Evolutionary conservation across 2,329 filamentous ascomycete species (phyloP).

Genomic region (Ophiostoma ulmi): DNA sequence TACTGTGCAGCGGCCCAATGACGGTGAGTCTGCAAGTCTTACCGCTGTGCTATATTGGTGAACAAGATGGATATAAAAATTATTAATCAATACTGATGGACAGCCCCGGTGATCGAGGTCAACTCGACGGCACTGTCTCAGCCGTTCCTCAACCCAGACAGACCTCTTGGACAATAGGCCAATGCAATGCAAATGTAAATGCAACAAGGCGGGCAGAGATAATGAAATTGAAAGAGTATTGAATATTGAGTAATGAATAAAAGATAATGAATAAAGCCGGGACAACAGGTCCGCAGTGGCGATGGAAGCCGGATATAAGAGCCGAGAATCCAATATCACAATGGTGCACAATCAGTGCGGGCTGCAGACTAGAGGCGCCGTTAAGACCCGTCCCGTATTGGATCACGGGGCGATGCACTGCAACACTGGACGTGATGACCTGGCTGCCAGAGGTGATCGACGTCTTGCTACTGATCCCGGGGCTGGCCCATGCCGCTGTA

Average conservation of each 20-base stretch:
- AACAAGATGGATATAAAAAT: neutral
- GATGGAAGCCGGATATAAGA: neutral
- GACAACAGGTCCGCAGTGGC: constrained; percentile 2
- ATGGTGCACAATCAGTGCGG: neutral
- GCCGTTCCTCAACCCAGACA: constrained; percentile 25
- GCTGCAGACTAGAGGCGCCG: neutral
- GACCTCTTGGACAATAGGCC: constrained; percentile 13
- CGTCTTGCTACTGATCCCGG: neutral
- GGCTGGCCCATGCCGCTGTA: neutral
- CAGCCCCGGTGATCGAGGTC: constrained; percentile 19
- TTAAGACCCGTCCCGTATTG: constrained; percentile 16
- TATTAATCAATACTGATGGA: neutral
- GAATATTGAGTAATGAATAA: neutral
- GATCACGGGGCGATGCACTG: constrained; percentile 3
- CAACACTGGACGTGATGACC: neutral
- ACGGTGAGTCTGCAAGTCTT: neutral
- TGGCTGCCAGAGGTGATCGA: neutral
- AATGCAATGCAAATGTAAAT: neutral
- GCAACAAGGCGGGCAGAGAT: neutral
- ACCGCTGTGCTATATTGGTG: neutral
- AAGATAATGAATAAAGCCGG: neutral
- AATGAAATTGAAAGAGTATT: neutral
- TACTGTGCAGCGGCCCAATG: constrained; percentile 4
- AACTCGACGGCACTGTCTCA: constrained; percentile 24
- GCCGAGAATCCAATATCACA: neutral